Base-by-base conservation (phyloP, 1,139 yeast species). In the Geotrichum carabidarum region DNA sequence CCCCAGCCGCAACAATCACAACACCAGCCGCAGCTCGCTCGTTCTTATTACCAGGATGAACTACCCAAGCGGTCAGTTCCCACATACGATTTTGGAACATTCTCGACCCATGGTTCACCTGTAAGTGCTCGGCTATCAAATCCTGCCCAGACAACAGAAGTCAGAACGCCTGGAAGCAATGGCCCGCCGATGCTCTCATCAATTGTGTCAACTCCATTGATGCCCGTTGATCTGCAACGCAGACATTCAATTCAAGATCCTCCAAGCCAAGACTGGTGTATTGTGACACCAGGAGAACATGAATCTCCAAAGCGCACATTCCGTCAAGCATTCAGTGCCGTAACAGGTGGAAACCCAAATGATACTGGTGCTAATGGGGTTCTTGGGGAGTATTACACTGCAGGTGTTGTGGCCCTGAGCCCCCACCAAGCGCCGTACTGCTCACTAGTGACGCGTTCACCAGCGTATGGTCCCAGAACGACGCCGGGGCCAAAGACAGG, bases 291-390 rank as follows among this genome's bases (percentile, higher is more conserved):
- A 14, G 40, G 40, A 3, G 40, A 40, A 7, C 59, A 54, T 30
- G 49, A 51, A 4, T 60, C 63, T 6, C 63, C 63, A 11, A 60
- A 60, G 44, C 51, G 62, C 35, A 59, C 59, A 34, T 60, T 58
- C 34, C 56, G 48, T 27, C 59, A 59, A 36, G 63, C 62, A 6
- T 60, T 60, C 34, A 44, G 38, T 15, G 11, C 30, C 6, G 44
- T 17, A 2, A 27, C 32, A 8, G 27, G 27, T 27, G 32, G 14
- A 18, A 15, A 14, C 27, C 14, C 14, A 18, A 41, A 27, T 17
- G 44, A 9, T 14, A 2, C 8, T 15, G 44, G 12, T 22, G 27
- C 4, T 3, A 22, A 3, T 22, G 27, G 27, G 27, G 27, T 22
- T 4, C 8, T 41, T 8, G 12, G 12, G 8, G 30, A 15, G 8